A percentile compares a stretch with the other conserved stretches of the same genome.
Conservation (phyloP, 177 flowering plant genomes). For the Vitis hybrid region DNA sequence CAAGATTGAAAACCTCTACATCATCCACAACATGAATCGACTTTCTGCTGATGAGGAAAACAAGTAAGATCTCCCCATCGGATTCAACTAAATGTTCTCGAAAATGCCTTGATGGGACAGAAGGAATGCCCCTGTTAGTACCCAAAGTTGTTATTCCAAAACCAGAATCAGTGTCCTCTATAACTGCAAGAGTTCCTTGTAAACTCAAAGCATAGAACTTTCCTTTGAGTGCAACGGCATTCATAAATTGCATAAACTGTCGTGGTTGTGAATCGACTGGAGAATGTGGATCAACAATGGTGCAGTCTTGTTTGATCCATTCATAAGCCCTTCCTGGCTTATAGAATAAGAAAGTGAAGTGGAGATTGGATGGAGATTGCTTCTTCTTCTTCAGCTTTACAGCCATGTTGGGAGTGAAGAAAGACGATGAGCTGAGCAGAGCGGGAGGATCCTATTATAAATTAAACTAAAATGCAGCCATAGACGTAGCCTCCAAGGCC, state of each 20-base stretch:
- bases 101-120: conserved; percentile 16
- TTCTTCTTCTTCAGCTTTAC: too few species aligned
- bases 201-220: conserved; percentile 30
- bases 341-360: conserved; percentile 7
- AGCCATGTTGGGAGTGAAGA: too few species aligned
- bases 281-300: conserved; percentile 2
- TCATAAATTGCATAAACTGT: conserved; percentile 12
- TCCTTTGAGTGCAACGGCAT: conserved; percentile 13
- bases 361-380: too few species aligned
- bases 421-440: too few species aligned
- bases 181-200: conserved; percentile 24
- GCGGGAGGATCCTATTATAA: too few species aligned
- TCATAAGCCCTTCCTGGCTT: not conserved
- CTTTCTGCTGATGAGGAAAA: conserved; percentile 14
- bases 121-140: conserved; percentile 18
- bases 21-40: conserved; percentile 14
- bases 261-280: not conserved
- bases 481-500: too few species aligned
- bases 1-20: conserved; percentile 22
- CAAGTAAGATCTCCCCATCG: conserved; percentile 20
- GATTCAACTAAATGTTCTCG: conserved; percentile 20
- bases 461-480: too few species aligned
- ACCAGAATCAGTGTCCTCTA: conserved; percentile 12
- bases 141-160: not conserved
- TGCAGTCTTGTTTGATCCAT: not conserved